Conservation (phyloP, 331 rosid species). For the Acacia pycnantha region DNA sequence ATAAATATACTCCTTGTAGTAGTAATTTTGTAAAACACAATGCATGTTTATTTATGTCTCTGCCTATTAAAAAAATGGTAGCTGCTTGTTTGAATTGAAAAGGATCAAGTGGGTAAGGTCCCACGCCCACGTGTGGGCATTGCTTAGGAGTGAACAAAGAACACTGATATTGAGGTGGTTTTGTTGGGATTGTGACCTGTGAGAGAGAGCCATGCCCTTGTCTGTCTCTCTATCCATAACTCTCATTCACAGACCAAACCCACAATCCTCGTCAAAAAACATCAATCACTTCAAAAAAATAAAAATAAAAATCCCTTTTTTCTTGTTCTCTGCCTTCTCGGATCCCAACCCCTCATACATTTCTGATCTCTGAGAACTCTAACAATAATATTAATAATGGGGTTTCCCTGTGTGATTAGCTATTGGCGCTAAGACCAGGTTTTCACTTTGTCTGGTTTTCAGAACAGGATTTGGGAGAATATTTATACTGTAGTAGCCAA, state of each 20-base stretch:
- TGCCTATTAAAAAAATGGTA: background rate
- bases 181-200: conserved; percentile 17
- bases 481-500: background rate
- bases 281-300: background rate
- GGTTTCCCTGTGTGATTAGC: background rate
- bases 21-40: background rate
- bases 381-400: background rate
- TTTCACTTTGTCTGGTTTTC: background rate
- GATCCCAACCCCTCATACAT: conserved; percentile 47
- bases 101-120: background rate
- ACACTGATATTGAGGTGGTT: conserved; percentile 27
- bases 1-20: background rate
- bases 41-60: background rate
- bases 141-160: conserved; percentile 16
- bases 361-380: background rate
- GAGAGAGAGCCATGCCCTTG: background rate
- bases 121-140: conserved; percentile 37
- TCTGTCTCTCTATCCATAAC: background rate
- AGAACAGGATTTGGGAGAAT: background rate
- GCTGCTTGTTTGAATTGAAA: background rate
- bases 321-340: conserved; percentile 60
- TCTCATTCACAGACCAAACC: conserved; percentile 23
- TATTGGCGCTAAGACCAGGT: background rate
- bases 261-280: conserved; percentile 25
- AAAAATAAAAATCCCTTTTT: background rate